Evolutionary conservation across 495 filamentous ascomycete genomes (phyloP).

Genomic region (Aspergillus bertholletiae): DNA sequence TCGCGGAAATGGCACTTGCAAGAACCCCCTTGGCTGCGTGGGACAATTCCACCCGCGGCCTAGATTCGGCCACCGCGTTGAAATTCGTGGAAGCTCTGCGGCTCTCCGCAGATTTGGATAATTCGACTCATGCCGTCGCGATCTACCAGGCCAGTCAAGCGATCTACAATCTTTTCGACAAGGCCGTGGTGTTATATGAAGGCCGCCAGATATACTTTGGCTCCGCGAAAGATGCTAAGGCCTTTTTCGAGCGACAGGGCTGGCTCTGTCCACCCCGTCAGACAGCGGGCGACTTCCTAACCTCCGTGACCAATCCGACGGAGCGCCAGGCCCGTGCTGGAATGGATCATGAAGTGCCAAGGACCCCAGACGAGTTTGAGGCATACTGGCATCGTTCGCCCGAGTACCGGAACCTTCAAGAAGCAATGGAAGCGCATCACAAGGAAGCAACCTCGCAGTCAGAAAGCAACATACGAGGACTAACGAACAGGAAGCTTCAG

Average conservation of each 20-base stretch:
- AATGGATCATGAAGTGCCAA: slow-evolving; percentile 58
- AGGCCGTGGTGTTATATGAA: slow-evolving; percentile 55
- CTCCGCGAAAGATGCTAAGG: slow-evolving; percentile 45
- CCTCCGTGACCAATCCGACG: slow-evolving; percentile 61
- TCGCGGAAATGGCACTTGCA: slow-evolving; percentile 58
- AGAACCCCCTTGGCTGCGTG: slow-evolving; percentile 68
- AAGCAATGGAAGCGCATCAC: slow-evolving; percentile 15
- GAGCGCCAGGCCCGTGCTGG: slow-evolving; percentile 57
- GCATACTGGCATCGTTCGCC: slow-evolving; percentile 49
- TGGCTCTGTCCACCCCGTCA: slow-evolving; percentile 52
- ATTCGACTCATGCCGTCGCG: slow-evolving; percentile 69
- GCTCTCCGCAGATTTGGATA: slow-evolving; percentile 65
- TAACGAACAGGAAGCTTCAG: slow-evolving; percentile 21
- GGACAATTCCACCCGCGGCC: slow-evolving; percentile 82
- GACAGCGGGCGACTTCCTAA: slow-evolving; percentile 68
- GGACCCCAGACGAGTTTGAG: slow-evolving; percentile 68
- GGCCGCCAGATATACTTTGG: slow-evolving; percentile 64
- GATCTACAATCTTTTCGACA: slow-evolving; percentile 67
- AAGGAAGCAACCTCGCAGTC: slow-evolving; percentile 7
- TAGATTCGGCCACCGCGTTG: slow-evolving; percentile 78
- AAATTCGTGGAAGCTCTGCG: slow-evolving; percentile 65
- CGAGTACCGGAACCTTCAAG: slow-evolving; percentile 38
- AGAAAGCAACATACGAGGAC: too few relatives aligned
- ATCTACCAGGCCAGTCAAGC: slow-evolving; percentile 78
- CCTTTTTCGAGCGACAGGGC: slow-evolving; percentile 56